phyloP scores from a whole-genome alignment of 208 protist species.

The Naegleria lovaniensis region DNA sequence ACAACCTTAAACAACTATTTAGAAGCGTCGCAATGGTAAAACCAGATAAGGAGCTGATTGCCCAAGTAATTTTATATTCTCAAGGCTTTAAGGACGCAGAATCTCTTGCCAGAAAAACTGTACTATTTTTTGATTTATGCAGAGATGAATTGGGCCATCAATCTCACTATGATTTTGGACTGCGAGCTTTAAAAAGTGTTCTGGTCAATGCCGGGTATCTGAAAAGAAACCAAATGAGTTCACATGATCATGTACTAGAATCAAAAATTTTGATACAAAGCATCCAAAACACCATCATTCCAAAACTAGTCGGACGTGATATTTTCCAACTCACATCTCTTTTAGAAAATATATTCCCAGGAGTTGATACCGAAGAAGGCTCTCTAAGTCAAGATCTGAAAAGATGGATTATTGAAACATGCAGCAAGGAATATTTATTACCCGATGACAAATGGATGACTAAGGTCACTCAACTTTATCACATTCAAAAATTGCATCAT shows the following conservation, averaged over 20 bases:
- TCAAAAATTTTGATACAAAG: constrained; percentile 76
- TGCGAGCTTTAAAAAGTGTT: constrained; percentile 98
- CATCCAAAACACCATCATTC: constrained; percentile 90
- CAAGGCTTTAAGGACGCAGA: constrained; percentile 97
- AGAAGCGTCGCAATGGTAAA: constrained; percentile 94
- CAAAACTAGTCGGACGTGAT: constrained; percentile 93
- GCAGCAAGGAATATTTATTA: constrained; percentile 56
- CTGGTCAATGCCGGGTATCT: constrained; percentile 91
- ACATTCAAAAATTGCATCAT: constrained; percentile 92
- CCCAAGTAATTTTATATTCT: constrained; percentile 98
- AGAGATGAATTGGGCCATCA: constrained; percentile 93
- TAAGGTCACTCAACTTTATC: constrained; percentile 94
- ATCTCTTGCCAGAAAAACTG: constrained; percentile 89
- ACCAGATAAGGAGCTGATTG: constrained; percentile 97
- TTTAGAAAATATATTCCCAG: constrained; percentile 93
- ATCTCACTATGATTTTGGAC: constrained; percentile 99
- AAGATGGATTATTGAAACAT: constrained; percentile 66
- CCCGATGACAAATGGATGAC: constrained; percentile 78
- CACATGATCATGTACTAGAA: constrained; percentile 59
- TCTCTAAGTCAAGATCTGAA: constrained; percentile 52
- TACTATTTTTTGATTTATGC: constrained; percentile 96
- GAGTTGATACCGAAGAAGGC: constrained; percentile 50
- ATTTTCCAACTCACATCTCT: constrained; percentile 85
- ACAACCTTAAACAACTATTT: constrained; percentile 99
- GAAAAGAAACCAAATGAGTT: constrained; percentile 68